Conservation (phyloP, 345 rosid species). For the Eucalyptus marginata region DNA sequence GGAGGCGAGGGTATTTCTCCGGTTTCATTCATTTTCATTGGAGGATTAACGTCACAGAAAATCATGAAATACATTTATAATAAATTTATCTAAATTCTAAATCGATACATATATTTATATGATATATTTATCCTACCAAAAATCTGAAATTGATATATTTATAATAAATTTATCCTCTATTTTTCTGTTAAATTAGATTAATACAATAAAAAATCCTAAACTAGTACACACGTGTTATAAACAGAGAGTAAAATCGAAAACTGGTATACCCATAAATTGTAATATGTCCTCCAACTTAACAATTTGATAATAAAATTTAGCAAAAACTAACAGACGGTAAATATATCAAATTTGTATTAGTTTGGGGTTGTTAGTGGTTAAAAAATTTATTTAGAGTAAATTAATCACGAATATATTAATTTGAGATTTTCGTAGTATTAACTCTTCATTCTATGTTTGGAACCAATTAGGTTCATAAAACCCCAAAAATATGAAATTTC, state of each 20-base stretch:
- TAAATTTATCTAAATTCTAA: no score
- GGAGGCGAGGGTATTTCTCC: neutral
- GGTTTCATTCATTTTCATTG: neutral
- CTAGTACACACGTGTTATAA: fast-evolving
- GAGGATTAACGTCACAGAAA: no score
- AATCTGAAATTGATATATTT: fast-evolving
- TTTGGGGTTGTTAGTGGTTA: fast-evolving
- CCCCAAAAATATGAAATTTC: neutral
- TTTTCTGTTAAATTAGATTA: no score
- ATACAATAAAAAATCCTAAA: no score
- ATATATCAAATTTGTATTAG: no score
- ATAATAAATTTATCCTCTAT: fast-evolving
- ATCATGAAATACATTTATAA: no score
- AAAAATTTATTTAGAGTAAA: no score
- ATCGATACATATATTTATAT: no score
- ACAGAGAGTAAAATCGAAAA: fast-evolving
- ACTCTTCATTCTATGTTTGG: fast-evolving
- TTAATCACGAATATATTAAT: fast-evolving
- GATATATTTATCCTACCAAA: no score
- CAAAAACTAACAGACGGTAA: fast-evolving
- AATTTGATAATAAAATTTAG: no score
- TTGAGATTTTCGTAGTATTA: no score
- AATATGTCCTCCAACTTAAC: no score
- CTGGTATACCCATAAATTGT: fast-evolving
- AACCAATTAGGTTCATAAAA: neutral